These are phyloP conservation scores for Pseudophaeomoniella oleicola DNA, from an alignment of 2,329 filamentous ascomycete species.

Conservation along the genomic window DNA sequence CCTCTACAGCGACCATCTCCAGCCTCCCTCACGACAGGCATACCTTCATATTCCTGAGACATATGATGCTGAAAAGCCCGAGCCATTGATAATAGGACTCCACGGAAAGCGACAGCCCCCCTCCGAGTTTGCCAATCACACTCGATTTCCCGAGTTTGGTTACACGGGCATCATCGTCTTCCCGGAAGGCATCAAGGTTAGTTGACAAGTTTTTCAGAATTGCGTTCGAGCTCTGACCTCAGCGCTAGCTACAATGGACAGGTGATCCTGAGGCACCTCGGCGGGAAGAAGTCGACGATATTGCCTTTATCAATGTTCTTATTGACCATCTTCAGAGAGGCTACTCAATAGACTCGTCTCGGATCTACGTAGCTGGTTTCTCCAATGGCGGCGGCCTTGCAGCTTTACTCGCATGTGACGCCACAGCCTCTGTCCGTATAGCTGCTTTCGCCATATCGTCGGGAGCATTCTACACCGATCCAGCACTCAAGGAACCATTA, in stretches of 20 bases:
- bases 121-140: not conserved
- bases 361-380: conserved; percentile 34
- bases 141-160: not conserved
- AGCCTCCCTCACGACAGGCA: not conserved
- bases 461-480: conserved; percentile 28
- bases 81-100: not conserved
- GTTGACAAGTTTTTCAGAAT: not conserved
- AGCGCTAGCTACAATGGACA: conserved; percentile 1
- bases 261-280: conserved; percentile 1
- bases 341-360: conserved; percentile 29
- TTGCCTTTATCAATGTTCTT: not conserved
- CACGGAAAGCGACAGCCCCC: not conserved
- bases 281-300: not conserved
- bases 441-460: conserved; percentile 35
- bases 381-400: conserved; percentile 40
- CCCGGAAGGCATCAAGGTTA: not conserved
- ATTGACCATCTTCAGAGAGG: conserved; percentile 20
- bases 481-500: conserved; percentile 8
- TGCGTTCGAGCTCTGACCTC: not conserved
- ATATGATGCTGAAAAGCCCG: not conserved
- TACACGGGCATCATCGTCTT: not conserved
- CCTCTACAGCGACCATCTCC: not conserved
- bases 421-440: conserved; percentile 24
- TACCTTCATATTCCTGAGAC: not conserved
- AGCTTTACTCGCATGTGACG: conserved; percentile 32